phyloP scores from a whole-genome alignment of 306 rosid genomes.

The Gynostemma pentaphyllum region DNA sequence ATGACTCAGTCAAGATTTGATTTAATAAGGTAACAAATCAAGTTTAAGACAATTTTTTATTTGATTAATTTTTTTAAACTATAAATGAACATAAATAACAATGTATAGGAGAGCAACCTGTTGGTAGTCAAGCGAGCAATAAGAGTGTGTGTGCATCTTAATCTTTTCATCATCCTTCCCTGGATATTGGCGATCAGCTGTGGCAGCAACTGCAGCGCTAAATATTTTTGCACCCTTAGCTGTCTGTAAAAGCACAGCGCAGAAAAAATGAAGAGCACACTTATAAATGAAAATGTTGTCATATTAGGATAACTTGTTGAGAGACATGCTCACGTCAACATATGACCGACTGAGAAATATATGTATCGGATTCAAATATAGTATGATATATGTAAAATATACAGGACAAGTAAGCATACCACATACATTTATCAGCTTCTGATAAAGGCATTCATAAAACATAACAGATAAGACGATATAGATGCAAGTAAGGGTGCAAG shows the following conservation, averaged over 20 bases:
- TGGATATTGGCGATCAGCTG: slow-evolving; percentile 46
- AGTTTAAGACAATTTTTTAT: not conserved
- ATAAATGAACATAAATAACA: not conserved
- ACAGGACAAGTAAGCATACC: not conserved
- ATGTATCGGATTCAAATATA: not conserved
- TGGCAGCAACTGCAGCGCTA: slow-evolving; percentile 90
- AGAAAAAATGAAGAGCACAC: not conserved
- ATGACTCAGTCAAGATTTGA: slow-evolving; percentile 16
- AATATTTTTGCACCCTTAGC: slow-evolving; percentile 90
- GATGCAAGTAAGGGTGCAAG: not conserved
- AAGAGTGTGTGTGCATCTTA: slow-evolving; percentile 91
- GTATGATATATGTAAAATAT: not conserved
- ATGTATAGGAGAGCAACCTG: slow-evolving; percentile 42
- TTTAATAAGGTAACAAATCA: slow-evolving; percentile 8
- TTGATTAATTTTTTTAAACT: not conserved
- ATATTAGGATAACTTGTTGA: not conserved
- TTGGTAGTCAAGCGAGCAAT: slow-evolving; percentile 73
- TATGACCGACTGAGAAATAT: not conserved
- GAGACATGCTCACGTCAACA: not conserved
- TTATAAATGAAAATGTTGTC: not conserved
- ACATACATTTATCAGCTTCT: not conserved
- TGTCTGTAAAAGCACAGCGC: slow-evolving; percentile 37
- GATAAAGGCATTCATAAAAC: not conserved
- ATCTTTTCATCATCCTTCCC: slow-evolving; percentile 78
- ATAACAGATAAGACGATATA: not conserved